Conservation (phyloP, 2,329 filamentous ascomycete genomes). For the Saccharata proteae region DNA sequence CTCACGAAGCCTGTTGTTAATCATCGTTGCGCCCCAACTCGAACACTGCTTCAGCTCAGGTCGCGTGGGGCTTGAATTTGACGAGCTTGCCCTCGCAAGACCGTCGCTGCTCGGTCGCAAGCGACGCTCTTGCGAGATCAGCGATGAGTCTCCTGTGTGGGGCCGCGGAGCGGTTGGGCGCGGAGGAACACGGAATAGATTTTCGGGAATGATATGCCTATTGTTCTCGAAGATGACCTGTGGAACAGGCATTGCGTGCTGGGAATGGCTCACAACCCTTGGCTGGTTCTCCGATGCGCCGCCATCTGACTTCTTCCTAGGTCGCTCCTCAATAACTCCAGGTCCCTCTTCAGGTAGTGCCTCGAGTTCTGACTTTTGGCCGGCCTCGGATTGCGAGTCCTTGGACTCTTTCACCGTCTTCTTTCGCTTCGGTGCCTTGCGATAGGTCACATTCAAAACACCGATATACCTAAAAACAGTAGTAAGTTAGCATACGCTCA, state of each 20-base stretch:
- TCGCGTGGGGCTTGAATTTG: slow-evolving; percentile 16
- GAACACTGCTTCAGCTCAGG: slow-evolving; percentile 37
- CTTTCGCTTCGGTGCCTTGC: slow-evolving; percentile 59
- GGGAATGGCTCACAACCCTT: slow-evolving; percentile 60
- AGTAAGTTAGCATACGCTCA: slow-evolving; percentile 27
- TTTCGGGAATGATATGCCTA: slow-evolving; percentile 79
- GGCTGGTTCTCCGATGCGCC: slow-evolving; percentile 18
- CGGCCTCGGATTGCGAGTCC: neutral
- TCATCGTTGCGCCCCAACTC: slow-evolving; percentile 80
- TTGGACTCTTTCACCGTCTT: slow-evolving; percentile 21
- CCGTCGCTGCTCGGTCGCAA: slow-evolving; percentile 24
- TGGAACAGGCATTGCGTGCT: slow-evolving; percentile 62
- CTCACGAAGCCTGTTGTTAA: slow-evolving; percentile 78
- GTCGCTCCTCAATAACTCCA: slow-evolving; percentile 1
- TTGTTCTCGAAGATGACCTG: slow-evolving; percentile 93
- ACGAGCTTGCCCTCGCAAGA: slow-evolving; percentile 7
- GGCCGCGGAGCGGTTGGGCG: slow-evolving; percentile 22
- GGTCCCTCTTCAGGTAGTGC: neutral
- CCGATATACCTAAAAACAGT: slow-evolving; percentile 67
- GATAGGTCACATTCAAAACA: slow-evolving; percentile 90
- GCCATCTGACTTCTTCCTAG: slow-evolving; percentile 13
- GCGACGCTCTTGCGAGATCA: slow-evolving; percentile 21
- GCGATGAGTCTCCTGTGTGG: slow-evolving; percentile 15
- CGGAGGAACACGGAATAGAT: slow-evolving; percentile 56
- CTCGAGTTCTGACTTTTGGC: slow-evolving; percentile 2